phyloP scores from a whole-genome alignment of 2,329 filamentous ascomycete species.

The Aspergillus sp. region DNA sequence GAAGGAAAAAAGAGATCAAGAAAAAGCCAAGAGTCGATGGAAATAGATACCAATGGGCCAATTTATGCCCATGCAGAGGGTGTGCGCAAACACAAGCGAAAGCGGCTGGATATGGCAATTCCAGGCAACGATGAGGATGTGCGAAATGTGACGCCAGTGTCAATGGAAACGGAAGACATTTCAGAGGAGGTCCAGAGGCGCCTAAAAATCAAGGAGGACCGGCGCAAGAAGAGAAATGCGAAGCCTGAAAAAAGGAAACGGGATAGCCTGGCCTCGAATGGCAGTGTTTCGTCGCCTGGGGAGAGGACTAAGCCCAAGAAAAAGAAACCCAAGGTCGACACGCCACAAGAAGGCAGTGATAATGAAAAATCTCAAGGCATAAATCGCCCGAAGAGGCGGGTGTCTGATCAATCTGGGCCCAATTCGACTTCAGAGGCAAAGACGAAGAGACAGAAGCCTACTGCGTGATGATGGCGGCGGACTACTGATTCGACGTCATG shows the following conservation, averaged over 20 bases:
- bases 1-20: neutral
- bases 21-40: too few relatives aligned
- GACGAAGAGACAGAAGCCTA: too few relatives aligned
- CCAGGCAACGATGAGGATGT: slow-evolving; percentile 20
- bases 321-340: slow-evolving; percentile 12
- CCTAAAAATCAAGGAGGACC: slow-evolving; percentile 39
- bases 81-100: slow-evolving; percentile 15
- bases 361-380: too few relatives aligned
- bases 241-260: slow-evolving; percentile 36
- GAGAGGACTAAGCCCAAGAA: slow-evolving; percentile 10
- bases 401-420: too few relatives aligned
- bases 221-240: slow-evolving; percentile 23
- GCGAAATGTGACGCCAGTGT: slow-evolving; percentile 14
- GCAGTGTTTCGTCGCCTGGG: slow-evolving; percentile 11
- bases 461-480: too few relatives aligned
- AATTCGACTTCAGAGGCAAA: too few relatives aligned
- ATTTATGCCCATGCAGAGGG: neutral
- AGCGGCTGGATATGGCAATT: slow-evolving; percentile 14
- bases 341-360: too few relatives aligned
- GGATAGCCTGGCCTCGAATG: slow-evolving; percentile 29
- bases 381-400: too few relatives aligned
- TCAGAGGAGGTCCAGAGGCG: slow-evolving; percentile 42
- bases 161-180: slow-evolving; percentile 40
- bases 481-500: too few relatives aligned
- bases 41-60: too few relatives aligned